Evolutionary conservation across 805 yeast genomes (phyloP).

Genomic region (Hanseniaspora vineae): DNA sequence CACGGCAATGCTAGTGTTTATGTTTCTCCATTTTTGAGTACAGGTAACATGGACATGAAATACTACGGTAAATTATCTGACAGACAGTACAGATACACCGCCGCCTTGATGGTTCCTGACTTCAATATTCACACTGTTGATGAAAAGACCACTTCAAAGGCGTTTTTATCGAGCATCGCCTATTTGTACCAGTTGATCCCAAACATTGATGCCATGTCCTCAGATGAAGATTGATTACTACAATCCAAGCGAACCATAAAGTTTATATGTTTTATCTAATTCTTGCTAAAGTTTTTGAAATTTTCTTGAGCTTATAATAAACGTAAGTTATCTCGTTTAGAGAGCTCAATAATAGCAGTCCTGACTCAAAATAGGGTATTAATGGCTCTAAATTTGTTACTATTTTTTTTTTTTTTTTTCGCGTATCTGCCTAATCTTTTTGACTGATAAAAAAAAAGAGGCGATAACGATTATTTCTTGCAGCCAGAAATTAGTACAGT

Average conservation of each 20-base stretch:
- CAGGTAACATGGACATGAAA: constrained; percentile 6
- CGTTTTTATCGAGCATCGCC: constrained; percentile 8
- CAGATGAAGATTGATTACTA: background rate
- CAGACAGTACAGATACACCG: constrained; percentile 7
- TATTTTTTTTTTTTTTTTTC: no score
- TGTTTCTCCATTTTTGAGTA: background rate
- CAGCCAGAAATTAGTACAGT: no score
- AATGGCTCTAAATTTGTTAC: no score
- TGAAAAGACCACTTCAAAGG: constrained; percentile 7
- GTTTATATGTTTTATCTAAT: no score
- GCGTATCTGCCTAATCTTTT: no score
- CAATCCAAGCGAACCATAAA: background rate
- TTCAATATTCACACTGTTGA: constrained; percentile 9
- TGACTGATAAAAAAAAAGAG: no score
- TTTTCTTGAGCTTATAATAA: no score
- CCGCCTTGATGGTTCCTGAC: background rate
- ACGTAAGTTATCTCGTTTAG: no score
- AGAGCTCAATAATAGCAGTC: no score
- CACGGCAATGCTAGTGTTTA: background rate
- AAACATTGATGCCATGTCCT: background rate
- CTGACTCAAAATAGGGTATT: no score
- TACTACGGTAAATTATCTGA: constrained; percentile 5
- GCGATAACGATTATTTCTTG: no score
- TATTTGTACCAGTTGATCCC: constrained; percentile 6
- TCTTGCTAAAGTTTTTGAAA: no score